These are phyloP conservation scores for Fusarium transvaalense DNA, from an alignment of 2,329 filamentous ascomycete genomes.

Conservation along the genomic window DNA sequence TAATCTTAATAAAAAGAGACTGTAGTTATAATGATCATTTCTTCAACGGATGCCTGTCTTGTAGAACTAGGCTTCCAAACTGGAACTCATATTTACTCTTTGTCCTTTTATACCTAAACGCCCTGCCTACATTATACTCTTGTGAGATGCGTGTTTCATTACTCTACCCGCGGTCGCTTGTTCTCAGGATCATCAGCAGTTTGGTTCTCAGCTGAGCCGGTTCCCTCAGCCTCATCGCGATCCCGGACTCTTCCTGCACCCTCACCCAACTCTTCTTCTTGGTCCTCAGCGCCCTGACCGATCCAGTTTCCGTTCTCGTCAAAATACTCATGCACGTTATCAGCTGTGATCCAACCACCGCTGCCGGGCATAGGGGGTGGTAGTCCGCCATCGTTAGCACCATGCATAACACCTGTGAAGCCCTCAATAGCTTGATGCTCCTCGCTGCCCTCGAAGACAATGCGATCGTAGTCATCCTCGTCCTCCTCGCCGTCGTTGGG, in stretches of 20 bases:
- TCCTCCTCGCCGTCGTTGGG: constrained; percentile 70
- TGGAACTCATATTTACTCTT: constrained; percentile 19
- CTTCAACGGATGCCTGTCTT: neutral
- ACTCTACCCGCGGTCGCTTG: constrained; percentile 64
- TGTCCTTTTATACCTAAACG: constrained; percentile 34
- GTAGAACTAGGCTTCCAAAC: neutral
- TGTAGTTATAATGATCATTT: constrained; percentile 3
- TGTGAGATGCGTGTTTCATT: constrained; percentile 18
- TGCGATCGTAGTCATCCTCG: constrained; percentile 66
- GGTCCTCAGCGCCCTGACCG: constrained; percentile 53
- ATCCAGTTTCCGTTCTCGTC: constrained; percentile 86
- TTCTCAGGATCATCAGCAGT: constrained; percentile 57
- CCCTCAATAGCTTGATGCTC: constrained; percentile 68
- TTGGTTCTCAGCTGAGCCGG: constrained; percentile 59
- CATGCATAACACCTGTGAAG: constrained; percentile 66
- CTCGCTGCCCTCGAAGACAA: constrained; percentile 66
- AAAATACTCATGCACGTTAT: constrained; percentile 88
- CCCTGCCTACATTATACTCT: constrained; percentile 33
- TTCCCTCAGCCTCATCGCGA: constrained; percentile 66
- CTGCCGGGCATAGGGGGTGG: constrained; percentile 80
- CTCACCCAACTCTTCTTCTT: constrained; percentile 68
- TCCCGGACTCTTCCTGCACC: constrained; percentile 71
- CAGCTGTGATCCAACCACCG: constrained; percentile 88
- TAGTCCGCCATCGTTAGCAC: constrained; percentile 62
- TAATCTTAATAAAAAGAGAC: constrained; percentile 44